A percentile compares a stretch with the other conserved stretches of the same genome.
These are phyloP conservation scores for Barnettozyma vustinii DNA, from an alignment of 805 yeast genomes.

Conservation along the genomic window DNA sequence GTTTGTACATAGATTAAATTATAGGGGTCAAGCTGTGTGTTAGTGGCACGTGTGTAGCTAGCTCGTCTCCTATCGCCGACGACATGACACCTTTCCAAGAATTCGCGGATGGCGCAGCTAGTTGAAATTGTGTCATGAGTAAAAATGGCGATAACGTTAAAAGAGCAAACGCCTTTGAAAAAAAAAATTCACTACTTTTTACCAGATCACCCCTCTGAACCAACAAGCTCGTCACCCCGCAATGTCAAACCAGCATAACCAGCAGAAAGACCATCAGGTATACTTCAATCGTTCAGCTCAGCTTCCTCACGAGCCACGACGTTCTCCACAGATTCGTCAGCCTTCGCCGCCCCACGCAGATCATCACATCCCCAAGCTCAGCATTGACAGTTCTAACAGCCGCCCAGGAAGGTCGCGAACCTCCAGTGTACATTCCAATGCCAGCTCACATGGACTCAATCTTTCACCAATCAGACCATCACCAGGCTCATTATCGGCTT, in stretches of 20 bases:
- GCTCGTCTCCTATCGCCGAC: not conserved
- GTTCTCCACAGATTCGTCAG: not conserved
- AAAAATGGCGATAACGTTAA: not conserved
- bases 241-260: not conserved
- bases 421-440: not conserved
- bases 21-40: not conserved
- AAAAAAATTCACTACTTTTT: not conserved
- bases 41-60: not conserved
- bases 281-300: not conserved
- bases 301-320: not conserved
- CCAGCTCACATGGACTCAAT: constrained; percentile 5
- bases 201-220: not conserved
- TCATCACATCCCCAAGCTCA: not conserved
- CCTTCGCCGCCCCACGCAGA: not conserved
- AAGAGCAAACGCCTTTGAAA: not conserved
- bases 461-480: constrained; percentile 19
- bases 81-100: not conserved
- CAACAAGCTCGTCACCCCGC: not conserved
- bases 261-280: not conserved
- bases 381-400: not conserved
- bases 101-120: not conserved
- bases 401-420: constrained; percentile 8
- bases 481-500: not conserved
- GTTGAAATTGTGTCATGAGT: not conserved
- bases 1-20: not conserved